Base-by-base conservation (phyloP, 371 early-diverging fungal species). In the Rhizopus sp. region DNA sequence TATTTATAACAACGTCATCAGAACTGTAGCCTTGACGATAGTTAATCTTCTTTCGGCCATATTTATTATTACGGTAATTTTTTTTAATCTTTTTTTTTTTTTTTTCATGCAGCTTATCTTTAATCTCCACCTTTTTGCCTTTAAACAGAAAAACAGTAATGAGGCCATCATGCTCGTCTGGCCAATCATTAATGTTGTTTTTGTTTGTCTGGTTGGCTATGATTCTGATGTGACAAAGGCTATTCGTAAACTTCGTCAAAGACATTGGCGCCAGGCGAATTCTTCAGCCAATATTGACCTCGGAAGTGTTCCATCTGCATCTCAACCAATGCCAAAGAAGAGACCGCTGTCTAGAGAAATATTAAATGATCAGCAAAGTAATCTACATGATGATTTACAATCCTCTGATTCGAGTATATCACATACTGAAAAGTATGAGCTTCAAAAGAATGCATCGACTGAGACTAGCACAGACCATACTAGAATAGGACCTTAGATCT, bases 151-250 rank as follows among this genome's bases (percentile, higher is more conserved):
- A 55, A 50, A 58, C 15, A 47, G 47, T 33, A 55, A 31, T 4
- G 40, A 40, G 3, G 37, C 48, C 0, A 62, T 77, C 10, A 70
- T 74, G 70, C 42, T 74, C 2, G 32, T 72, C 29, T 77, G 78
- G 78, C 75, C 78, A 1, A 55, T 72, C 15, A 66, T 70, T 52
- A 74, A 74, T 39, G 42, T 66, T 0, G 37, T 63, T 16, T 67
- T 77, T 53, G 61, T 74, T 30, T 16, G 70, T 3, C 52, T 77
- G 10, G 62, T 77, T 12, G 78, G 78, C 4, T 72, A 77, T n/a
- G 78, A 77, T 51, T 63, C 70, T 5, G 78, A 77, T 50, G 55
- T 77, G 4, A 64, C 71, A 7, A 60, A 65, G 39, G 50, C 64
- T 1, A 65, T 75, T 9, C 57, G 65, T 13, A 48, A 59, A 53